Evolutionary conservation across 2,329 filamentous ascomycete genomes (phyloP).

Genomic region (Cercospora citrullina): DNA sequence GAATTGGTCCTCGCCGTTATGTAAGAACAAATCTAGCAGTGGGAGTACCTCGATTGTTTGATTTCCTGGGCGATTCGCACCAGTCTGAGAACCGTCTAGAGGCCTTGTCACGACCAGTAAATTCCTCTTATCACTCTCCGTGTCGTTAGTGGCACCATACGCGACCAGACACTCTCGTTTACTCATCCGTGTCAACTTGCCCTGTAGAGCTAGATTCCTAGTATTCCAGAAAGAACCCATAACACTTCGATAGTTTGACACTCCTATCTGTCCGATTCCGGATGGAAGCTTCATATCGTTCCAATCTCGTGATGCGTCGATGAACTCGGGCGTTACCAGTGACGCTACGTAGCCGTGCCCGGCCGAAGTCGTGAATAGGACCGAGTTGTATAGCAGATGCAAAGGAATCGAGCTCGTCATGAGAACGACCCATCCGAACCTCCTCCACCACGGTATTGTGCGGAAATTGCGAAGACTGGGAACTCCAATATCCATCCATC

Average conservation of each 20-base stretch:
- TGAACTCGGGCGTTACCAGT: not conserved
- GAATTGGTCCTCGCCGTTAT: too few relatives aligned
- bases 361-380: not conserved
- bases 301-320: not conserved
- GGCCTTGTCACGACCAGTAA: not conserved
- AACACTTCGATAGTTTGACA: too few relatives aligned
- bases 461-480: too few relatives aligned
- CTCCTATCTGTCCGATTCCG: too few relatives aligned
- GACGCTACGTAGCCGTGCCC: not conserved
- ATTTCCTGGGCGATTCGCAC: not conserved
- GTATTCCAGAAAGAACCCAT: not conserved
- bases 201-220: not conserved
- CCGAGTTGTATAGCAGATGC: not conserved
- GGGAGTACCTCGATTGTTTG: too few relatives aligned
- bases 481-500: too few relatives aligned
- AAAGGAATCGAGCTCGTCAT: not conserved
- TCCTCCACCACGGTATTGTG: too few relatives aligned
- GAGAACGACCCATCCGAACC: not conserved
- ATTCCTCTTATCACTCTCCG: not conserved
- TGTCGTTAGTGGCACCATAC: not conserved
- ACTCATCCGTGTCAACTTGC: not conserved
- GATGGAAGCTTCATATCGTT: not conserved
- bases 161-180: not conserved
- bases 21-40: too few relatives aligned
- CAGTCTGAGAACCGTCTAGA: not conserved